Conservation (phyloP, 805 yeast species). For the Metschnikowia rubicola region DNA sequence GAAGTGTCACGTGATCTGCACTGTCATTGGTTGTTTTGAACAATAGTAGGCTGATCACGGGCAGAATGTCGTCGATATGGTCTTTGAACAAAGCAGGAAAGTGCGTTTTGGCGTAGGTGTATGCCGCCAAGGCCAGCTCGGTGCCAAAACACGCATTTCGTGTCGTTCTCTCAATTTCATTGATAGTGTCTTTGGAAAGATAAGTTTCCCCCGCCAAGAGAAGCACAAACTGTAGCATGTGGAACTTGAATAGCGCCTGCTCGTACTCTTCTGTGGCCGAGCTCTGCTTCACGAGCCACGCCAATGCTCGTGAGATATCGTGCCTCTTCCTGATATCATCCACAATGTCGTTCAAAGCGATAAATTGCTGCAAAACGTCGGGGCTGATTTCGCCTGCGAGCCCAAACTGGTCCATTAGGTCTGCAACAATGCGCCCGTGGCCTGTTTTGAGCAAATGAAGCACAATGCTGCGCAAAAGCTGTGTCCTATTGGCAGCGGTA, state of each 20-base stretch:
- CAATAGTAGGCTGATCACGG: slow-evolving; percentile 32
- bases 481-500: slow-evolving; percentile 22
- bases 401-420: slow-evolving; percentile 24
- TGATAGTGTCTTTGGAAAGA: background rate
- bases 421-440: slow-evolving; percentile 34
- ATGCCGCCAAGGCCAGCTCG: slow-evolving; percentile 29
- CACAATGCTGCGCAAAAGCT: slow-evolving; percentile 35
- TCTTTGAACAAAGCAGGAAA: slow-evolving; percentile 32
- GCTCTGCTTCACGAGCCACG: slow-evolving; percentile 30
- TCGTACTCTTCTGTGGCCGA: slow-evolving; percentile 9
- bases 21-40: slow-evolving; percentile 14
- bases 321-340: slow-evolving; percentile 31
- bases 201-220: slow-evolving; percentile 16
- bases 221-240: slow-evolving; percentile 35
- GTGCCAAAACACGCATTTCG: background rate
- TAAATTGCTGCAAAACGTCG: slow-evolving; percentile 25
- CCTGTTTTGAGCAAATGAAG: slow-evolving; percentile 40
- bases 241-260: slow-evolving; percentile 39
- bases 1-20: slow-evolving; percentile 15
- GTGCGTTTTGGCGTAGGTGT: slow-evolving; percentile 35
- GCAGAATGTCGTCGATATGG: slow-evolving; percentile 33
- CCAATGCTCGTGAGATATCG: slow-evolving; percentile 29
- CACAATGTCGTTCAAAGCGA: slow-evolving; percentile 30
- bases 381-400: slow-evolving; percentile 22
- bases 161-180: too few species aligned